Evolutionary conservation across 257 asterid species (phyloP), one percentile per base, ranked within the genome.

Genomic region (Anisodus acutangulus): DNA sequence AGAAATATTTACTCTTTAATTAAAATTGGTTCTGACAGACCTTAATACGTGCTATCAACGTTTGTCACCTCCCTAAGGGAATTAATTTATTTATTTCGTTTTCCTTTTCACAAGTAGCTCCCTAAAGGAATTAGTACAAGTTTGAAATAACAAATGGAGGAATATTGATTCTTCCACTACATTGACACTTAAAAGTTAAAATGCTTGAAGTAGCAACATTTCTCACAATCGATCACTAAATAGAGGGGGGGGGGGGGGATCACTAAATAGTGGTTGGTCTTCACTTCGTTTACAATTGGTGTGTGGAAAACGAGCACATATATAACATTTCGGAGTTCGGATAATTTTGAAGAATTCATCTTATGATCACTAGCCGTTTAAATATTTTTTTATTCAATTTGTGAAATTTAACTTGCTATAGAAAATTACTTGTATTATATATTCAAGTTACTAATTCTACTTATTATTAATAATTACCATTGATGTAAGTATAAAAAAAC

Each of bases 11-110:
- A 74, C 19, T 35, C 60, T 10, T 47, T 19, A 47, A 22, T 7
- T 19, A 74, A 47, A 72, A 22, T 47, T 19, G 43, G 43, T 6
- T 19, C 7, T 49, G n/a, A 39, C 53, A 15, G 11, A 47, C 60
- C 80, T 45, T 74, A 74, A 49, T 47, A 74, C 43, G 39, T 71
- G 79, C 79, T 8, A 71, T 71, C 79, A 45, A 71, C 55, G 54
- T 45, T 45, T 53, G 57, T 43, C 58, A 45, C 79, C 55, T n/a
- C 9, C 4, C 3, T n/a, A n/a, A 71, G 4, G 31, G 66, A 4
- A 54, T 12, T 41, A 41, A 41, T 41, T 2, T 59, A 9, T 47
- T 54, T 54, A 2, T 54, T 6, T 3, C 3, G 45, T 71, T 71
- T 45, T 41, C 39, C 55, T 39, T 68, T 17, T 39, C 1, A 7